Evolutionary conservation across 2,329 filamentous ascomycete genomes (phyloP), one percentile per base, ranked within the genome.

Genomic region (Pseudogymnoascus sp.): DNA sequence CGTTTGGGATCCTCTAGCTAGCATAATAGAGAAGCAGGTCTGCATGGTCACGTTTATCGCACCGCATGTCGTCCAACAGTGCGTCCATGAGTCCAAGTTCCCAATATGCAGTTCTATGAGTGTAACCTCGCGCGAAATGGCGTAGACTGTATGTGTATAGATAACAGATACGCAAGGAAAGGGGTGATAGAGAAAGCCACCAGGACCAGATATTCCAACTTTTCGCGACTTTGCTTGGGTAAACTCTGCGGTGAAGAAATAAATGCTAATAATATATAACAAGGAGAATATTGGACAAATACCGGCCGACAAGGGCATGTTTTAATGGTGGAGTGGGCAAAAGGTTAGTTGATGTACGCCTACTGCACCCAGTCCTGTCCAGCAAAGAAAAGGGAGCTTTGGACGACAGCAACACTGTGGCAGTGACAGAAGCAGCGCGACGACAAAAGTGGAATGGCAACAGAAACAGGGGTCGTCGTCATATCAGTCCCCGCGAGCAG

Each of bases 11-110:
- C 33, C 33, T 42, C 37, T 42, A 38, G 37, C 37, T 61, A 61
- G 59, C 59, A 61, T 61, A 61, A 61, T 61, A 61, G 59, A 61
- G 59, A 61, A 38, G 37, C 59, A 61, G 59, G 59, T 61, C 33
- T 61, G 59, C 59, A 56, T 56, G 50, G 50, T 29, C 50, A 56
- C 50, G 50, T 56, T 33, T 56, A 21, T 56, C 50, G 10, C 29
- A 56, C 16, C 2, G 5, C 13, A 19, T 14, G 1, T 33, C 16
- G 10, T 5, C 50, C 29, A 7, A 5, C 8, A 21, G 14, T 56
- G 10, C 10, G 11, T 44, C 24, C 4, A 10, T n/a, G 35, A 11
- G 6, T 38, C 6, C 6, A 29, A 7, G 6, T 29, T 7, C 6
- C 26, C 6, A 6, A 29, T 2, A n/a, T n/a, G 4, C 5, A 14